A percentile compares a stretch with the other conserved stretches of the same genome.
phyloP scores from a whole-genome alignment of 345 rosid species.

The Chamaenerion angustifolium region DNA sequence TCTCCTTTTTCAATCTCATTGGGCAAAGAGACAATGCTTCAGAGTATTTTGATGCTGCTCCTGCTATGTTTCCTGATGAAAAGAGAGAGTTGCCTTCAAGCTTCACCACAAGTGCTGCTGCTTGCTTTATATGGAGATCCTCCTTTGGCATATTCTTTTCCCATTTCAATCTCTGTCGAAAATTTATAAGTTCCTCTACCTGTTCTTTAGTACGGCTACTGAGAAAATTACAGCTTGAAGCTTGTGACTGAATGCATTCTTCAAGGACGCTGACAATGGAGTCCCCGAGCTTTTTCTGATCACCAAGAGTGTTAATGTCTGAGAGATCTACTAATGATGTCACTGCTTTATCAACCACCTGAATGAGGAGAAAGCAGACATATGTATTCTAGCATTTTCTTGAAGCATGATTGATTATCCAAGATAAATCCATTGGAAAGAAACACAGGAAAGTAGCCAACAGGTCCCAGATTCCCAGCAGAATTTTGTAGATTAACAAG shows the following conservation, averaged over 20 bases:
- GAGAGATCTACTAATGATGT: constrained; percentile 82
- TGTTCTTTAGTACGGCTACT: constrained; percentile 48
- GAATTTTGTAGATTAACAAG: no score
- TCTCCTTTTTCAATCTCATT: constrained; percentile 84
- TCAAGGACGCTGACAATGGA: constrained; percentile 62
- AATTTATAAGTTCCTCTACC: constrained; percentile 58
- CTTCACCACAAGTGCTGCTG: constrained; percentile 83
- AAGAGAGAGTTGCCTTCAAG: constrained; percentile 96
- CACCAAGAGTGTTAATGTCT: constrained; percentile 70
- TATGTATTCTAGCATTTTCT: no score
- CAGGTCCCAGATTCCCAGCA: no score
- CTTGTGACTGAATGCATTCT: constrained; percentile 60
- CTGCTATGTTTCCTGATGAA: constrained; percentile 84
- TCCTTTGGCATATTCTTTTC: constrained; percentile 93
- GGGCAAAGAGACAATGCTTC: constrained; percentile 90
- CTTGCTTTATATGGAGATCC: constrained; percentile 97
- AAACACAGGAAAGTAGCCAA: no score
- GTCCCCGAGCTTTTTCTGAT: constrained; percentile 90
- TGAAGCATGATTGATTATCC: no score
- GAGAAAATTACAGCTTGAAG: constrained; percentile 29
- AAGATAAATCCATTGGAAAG: no score
- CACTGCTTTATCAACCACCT: constrained; percentile 67
- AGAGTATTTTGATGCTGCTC: constrained; percentile 82
- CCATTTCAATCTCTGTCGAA: constrained; percentile 71
- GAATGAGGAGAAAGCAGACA: not conserved